Evolutionary conservation across 306 rosid species (phyloP).

Genomic region (Medicago arabica): DNA sequence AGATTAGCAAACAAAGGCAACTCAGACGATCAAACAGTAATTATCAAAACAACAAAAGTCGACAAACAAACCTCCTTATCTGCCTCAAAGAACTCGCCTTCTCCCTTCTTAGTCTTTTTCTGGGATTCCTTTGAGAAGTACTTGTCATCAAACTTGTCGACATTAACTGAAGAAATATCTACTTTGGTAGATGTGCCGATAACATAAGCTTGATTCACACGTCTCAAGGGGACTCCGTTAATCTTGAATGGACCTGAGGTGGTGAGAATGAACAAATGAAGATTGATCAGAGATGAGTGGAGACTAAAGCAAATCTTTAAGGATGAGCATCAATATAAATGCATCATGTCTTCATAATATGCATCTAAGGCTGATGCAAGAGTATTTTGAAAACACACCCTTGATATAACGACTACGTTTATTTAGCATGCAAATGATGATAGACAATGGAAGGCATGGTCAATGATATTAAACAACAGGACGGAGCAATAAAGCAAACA

Average conservation of each 20-base stretch:
- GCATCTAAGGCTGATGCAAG: not conserved
- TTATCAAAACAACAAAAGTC: not conserved
- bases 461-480: too few relatives aligned
- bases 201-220: conserved; percentile 66
- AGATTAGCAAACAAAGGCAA: not conserved
- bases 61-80: conserved; percentile 62
- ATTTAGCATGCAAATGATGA: too few relatives aligned
- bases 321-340: not conserved
- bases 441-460: too few relatives aligned
- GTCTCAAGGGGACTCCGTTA: conserved; percentile 73
- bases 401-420: not conserved
- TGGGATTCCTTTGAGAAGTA: conserved; percentile 58
- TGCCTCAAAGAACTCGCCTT: conserved; percentile 64
- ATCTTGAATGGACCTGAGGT: conserved; percentile 67
- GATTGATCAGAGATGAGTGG: not conserved
- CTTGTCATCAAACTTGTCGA: conserved; percentile 65
- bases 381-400: too few relatives aligned
- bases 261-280: not conserved
- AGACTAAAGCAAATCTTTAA: not conserved
- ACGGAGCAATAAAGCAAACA: too few relatives aligned
- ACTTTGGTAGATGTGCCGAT: conserved; percentile 67
- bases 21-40: not conserved
- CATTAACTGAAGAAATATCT: conserved; percentile 57
- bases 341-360: not conserved
- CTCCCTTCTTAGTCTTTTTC: conserved; percentile 62